A percentile compares a stretch with the other conserved stretches of the same genome.
Conservation (phyloP, 257 asterid species). For the Solanum infundibuliforme region DNA sequence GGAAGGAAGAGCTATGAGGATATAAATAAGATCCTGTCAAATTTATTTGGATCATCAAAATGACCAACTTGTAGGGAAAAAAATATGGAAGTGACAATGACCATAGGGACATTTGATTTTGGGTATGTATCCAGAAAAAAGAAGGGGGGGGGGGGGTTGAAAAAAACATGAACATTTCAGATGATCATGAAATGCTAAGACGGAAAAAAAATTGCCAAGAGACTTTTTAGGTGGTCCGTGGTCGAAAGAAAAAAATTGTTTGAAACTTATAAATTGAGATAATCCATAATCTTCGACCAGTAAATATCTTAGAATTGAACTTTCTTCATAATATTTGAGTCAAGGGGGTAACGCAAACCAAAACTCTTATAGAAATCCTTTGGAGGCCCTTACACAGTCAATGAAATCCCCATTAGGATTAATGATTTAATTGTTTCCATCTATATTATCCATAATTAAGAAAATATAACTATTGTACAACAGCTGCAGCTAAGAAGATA, state of each 20-base stretch:
- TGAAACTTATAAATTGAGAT: background rate
- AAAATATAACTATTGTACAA: background rate
- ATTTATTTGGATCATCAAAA: background rate
- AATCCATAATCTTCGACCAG: background rate
- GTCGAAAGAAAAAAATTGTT: background rate
- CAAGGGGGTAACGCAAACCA: background rate
- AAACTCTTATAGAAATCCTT: background rate
- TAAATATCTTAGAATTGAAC: background rate
- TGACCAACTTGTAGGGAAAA: background rate
- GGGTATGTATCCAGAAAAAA: background rate
- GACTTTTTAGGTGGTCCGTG: background rate
- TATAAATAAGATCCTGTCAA: background rate
- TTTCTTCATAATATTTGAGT: background rate
- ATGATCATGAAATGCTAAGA: background rate
- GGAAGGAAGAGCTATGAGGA: background rate
- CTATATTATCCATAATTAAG: background rate
- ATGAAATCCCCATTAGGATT: background rate
- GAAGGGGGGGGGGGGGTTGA: too few species aligned
- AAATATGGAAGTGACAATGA: background rate
- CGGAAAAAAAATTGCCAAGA: background rate
- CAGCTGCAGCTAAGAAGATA: constrained; percentile 14
- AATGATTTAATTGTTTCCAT: background rate
- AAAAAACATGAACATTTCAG: background rate
- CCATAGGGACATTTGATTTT: background rate
- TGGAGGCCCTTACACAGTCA: background rate